phyloP scores from a whole-genome alignment of 176 grass and related monocot species.

The Saccharum spontaneum region DNA sequence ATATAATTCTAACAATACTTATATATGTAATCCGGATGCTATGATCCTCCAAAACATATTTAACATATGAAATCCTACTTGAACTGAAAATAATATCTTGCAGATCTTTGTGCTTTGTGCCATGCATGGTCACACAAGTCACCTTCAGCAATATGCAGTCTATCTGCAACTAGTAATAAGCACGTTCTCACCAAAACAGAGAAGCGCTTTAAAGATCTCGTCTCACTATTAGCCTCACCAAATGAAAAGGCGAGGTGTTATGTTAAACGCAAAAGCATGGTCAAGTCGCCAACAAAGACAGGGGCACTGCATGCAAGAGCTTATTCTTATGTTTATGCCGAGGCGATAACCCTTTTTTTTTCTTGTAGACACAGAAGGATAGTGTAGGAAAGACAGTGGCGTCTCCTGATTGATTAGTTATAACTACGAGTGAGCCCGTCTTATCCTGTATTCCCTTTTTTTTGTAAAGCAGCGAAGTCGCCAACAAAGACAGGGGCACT shows the following conservation, averaged over 20 bases:
- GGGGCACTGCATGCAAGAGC: slow-evolving; percentile 1
- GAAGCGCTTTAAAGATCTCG: not conserved
- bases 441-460: slow-evolving; percentile 39
- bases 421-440: slow-evolving; percentile 5
- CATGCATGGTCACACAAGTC: not conserved
- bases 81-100: not conserved
- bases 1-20: too few relatives aligned
- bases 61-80: not conserved
- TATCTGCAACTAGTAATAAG: not conserved
- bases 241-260: not conserved
- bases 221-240: slow-evolving; percentile 3
- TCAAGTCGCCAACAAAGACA: not conserved
- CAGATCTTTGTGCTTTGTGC: not conserved
- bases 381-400: slow-evolving; percentile 23
- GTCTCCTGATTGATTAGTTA: slow-evolving; percentile 16
- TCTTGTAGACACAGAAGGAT: not conserved
- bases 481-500: too few relatives aligned
- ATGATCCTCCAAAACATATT: too few relatives aligned
- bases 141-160: not conserved
- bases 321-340: slow-evolving; percentile 44
- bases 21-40: too few relatives aligned
- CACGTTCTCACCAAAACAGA: not conserved
- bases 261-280: not conserved
- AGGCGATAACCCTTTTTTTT: not conserved
- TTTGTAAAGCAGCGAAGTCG: slow-evolving; percentile 37